Base-by-base conservation (phyloP, 495 filamentous ascomycete species). In the Penicillium psychrofluorescens region DNA sequence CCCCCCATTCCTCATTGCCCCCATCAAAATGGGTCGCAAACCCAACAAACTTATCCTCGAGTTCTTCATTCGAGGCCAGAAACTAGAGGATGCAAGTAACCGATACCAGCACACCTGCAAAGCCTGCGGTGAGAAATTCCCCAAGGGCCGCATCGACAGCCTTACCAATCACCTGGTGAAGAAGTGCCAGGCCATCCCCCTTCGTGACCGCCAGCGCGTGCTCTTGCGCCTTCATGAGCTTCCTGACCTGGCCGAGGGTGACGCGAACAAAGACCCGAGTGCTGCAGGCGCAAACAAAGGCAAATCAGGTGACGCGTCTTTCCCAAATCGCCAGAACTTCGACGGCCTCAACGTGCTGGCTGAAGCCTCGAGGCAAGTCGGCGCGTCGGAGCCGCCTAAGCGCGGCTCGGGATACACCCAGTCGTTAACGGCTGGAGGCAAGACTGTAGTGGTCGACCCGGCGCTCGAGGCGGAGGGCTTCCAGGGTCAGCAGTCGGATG, bases 91-190 rank as follows among this genome's bases (percentile, higher is more conserved):
- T 58, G 79, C 83, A 44, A 87, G 83, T 68, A 95, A 95, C 61
- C 79, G 88, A 36, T 95, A 95, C 54, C 80, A 85, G 52, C 85
- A 91, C 59, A 88, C 84, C 4, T 95, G 88, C 76, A 88, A 87
- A 68, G 72, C 79, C 34, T 95, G 88, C 54, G 85, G 86, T 38
- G 85, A 91, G 54, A 78, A 81, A 51, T 91, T 91, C 46, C 85
- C 86, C 36, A 90, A 90, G 53, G 88, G 88, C 50, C 78, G 88
- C 40, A 80, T 86, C 55, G 88, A 95, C 47, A 86, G 78, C 54
- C 64, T 95, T 13, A 84, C 77, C 29, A 81, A 68, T 50, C 88
- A 95, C 56, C 68, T 95, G 37, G 76, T 83, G 35, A 90, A 87
- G 62, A 88, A 84, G 66, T 95, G 88, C 56, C 83, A 82, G 35